These are phyloP conservation scores for Epichloe brachyelytri DNA, from an alignment of 2,329 filamentous ascomycete species.

Conservation along the genomic window DNA sequence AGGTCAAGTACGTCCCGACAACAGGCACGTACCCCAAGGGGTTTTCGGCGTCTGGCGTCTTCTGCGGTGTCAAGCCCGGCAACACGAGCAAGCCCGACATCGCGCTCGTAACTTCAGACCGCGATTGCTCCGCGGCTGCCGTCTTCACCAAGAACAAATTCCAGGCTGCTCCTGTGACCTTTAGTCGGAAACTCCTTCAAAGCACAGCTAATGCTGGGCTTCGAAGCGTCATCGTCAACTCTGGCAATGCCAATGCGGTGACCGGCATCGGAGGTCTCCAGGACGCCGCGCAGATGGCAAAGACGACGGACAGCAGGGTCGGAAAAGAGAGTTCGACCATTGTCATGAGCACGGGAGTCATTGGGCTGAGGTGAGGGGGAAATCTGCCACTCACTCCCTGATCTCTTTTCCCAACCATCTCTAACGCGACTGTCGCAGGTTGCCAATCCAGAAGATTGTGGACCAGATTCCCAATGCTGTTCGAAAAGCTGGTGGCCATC, in stretches of 20 bases:
- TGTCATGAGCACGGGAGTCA: conserved; percentile 97
- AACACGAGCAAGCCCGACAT: conserved; percentile 90
- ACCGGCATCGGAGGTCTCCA: conserved; percentile 82
- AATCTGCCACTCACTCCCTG: neutral
- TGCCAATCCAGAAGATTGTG: conserved; percentile 86
- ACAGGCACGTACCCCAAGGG: conserved; percentile 81
- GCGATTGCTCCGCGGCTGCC: conserved; percentile 73
- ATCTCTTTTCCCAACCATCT: neutral
- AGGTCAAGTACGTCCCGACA: conserved; percentile 81
- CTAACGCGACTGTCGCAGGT: conserved; percentile 27
- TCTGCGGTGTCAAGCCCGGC: conserved; percentile 85
- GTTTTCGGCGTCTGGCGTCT: conserved; percentile 73
- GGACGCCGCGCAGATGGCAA: conserved; percentile 77
- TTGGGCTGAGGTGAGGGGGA: conserved; percentile 62
- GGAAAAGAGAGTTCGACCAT: conserved; percentile 49
- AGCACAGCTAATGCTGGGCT: conserved; percentile 55
- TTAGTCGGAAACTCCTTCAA: conserved; percentile 61
- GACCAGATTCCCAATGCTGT: conserved; percentile 68
- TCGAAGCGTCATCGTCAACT: conserved; percentile 79
- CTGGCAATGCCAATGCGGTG: conserved; percentile 92
- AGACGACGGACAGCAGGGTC: conserved; percentile 54
- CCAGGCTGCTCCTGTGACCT: conserved; percentile 86
- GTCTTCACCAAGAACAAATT: conserved; percentile 99
- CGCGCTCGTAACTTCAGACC: conserved; percentile 75
- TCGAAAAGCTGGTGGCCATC: conserved; percentile 55